Conservation (phyloP, 208 protist species). For the Trypanosoma vivax region DNA sequence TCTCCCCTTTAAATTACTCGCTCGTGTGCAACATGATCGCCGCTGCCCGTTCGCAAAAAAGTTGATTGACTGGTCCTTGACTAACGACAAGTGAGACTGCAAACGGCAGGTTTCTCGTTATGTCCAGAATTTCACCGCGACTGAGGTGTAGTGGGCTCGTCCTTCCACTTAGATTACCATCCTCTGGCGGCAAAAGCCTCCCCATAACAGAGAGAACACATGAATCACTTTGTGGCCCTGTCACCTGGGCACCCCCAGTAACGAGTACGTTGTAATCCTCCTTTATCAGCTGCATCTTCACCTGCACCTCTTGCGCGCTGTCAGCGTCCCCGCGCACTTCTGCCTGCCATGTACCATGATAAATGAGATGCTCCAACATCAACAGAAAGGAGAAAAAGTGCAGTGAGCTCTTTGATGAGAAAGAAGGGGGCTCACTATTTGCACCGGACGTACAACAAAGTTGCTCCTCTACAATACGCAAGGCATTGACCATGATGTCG, state of each 20-base stretch:
- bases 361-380: slow-evolving; percentile 63
- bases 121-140: slow-evolving; percentile 42
- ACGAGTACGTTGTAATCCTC: slow-evolving; percentile 37
- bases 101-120: slow-evolving; percentile 83
- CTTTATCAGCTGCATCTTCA: slow-evolving; percentile 25
- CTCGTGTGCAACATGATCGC: slow-evolving; percentile 31
- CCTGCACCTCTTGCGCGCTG: background rate
- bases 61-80: slow-evolving; percentile 70
- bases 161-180: background rate
- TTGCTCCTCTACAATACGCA: slow-evolving; percentile 17
- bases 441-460: background rate
- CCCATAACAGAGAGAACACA: slow-evolving; percentile 25
- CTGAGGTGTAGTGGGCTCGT: background rate
- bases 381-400: slow-evolving; percentile 63
- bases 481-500: slow-evolving; percentile 12
- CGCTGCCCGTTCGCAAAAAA: slow-evolving; percentile 65
- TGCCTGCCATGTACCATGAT: slow-evolving; percentile 34
- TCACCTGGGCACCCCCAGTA: background rate
- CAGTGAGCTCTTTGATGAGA: slow-evolving; percentile 41
- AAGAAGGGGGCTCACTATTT: slow-evolving; percentile 16
- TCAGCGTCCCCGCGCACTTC: slow-evolving; percentile 4
- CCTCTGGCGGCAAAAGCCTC: slow-evolving; percentile 1
- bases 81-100: slow-evolving; percentile 70
- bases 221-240: slow-evolving; percentile 15
- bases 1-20: background rate